Conservation (phyloP, 495 filamentous ascomycete genomes). For the Clohesyomyces aquaticus region DNA sequence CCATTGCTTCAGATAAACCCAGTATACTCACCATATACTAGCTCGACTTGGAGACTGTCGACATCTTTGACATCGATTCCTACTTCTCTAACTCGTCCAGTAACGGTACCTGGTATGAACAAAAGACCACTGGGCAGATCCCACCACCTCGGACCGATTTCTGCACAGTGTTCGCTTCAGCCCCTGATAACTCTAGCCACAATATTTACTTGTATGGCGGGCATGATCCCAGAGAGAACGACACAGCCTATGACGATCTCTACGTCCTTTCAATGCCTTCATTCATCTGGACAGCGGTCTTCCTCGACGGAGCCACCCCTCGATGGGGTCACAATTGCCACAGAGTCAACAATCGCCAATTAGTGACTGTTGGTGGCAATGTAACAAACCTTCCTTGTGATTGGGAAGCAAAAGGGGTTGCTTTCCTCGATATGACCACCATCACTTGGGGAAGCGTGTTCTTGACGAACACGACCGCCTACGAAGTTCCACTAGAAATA, state of each 20-base stretch:
- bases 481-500: conserved; percentile 40
- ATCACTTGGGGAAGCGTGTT: conserved; percentile 50
- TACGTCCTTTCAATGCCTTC: conserved; percentile 76
- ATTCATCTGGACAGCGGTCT: conserved; percentile 73
- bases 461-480: conserved; percentile 35
- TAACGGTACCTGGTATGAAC: conserved; percentile 35
- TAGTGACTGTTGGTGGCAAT: conserved; percentile 52
- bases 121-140: conserved; percentile 27
- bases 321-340: conserved; percentile 51
- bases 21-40: no score
- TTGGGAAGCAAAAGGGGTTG: conserved; percentile 49
- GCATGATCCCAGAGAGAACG: conserved; percentile 38
- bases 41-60: conserved; percentile 30
- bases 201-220: conserved; percentile 55
- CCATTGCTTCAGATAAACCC: no score
- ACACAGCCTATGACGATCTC: conserved; percentile 63
- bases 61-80: conserved; percentile 34
- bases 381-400: conserved; percentile 42
- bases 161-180: conserved; percentile 25
- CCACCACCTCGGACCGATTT: conserved; percentile 32
- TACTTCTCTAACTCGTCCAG: conserved; percentile 18
- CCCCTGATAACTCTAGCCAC: conserved; percentile 36
- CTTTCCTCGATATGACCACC: conserved; percentile 46
- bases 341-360: conserved; percentile 44
- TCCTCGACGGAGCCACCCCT: conserved; percentile 44